Base-by-base conservation (phyloP, 148 eudicot genomes). In the Dysphania ambrosioides region DNA sequence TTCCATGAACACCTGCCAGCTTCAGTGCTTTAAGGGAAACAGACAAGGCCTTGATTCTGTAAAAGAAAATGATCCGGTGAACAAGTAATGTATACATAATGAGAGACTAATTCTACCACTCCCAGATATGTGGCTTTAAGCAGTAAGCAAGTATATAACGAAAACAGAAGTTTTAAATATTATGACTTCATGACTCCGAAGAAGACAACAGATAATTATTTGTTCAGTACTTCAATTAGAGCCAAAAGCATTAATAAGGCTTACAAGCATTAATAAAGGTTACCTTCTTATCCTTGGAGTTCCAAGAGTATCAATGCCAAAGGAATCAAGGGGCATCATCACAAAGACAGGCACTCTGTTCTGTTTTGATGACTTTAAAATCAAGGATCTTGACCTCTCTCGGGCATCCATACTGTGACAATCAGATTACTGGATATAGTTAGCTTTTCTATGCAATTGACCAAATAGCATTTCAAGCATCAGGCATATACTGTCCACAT, bases 1-100 rank as follows among this genome's bases (percentile, higher is more conserved):
- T 82, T 35, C 91, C 91, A 53, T 88, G 87, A 74, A 88, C 91
- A 72, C 91, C 91, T 68, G 87, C 91, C 81, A 78, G 57, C 85
- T 88, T 88, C 58, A 88, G 91, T 57, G 91, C 91, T 79, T 79
- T 88, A 61, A 88, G 69, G 72, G 91, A 88, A 68, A 82, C 76
- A 66, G 86, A 69, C 75, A 88, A 74, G 56, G 88, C 88, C 86
- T 88, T 88, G 78, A 80, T 77, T 82, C 91, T 88, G 88, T 66
- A 80, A 77, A 74, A 72, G 61, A 47, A 59, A 71, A 58, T 61
- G 57, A 75, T 36, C 49, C n/a, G 3, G 70, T 51, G 29, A 51
- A 40, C 29, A 56, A 65, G 66, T 5, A 26, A 38, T 35, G 40
- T 40, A 72, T 13, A 35, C 24, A 30, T 24, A 44, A 31, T 26